Evolutionary conservation across 352 stramenopile species (phyloP).

Genomic region (Thalassiosira ordinaria): DNA sequence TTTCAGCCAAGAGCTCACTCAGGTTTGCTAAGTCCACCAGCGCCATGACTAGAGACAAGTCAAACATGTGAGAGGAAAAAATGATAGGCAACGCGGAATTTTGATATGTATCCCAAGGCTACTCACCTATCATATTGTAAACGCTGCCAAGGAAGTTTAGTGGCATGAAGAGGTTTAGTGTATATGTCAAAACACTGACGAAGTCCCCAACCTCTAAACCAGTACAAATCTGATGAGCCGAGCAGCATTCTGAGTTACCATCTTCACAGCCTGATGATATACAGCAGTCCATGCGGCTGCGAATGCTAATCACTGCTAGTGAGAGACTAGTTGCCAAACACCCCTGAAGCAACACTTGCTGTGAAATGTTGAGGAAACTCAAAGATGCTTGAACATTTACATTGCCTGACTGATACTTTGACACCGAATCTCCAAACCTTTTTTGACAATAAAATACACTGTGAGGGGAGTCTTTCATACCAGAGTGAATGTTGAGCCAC

Average conservation of each 20-base stretch:
- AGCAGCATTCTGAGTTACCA: conserved; percentile 72
- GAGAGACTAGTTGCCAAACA: conserved; percentile 86
- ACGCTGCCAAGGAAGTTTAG: conserved; percentile 96
- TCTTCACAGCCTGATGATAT: conserved; percentile 64
- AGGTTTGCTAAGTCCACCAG: conserved; percentile 98
- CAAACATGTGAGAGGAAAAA: too few relatives aligned
- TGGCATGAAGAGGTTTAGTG: conserved; percentile 94
- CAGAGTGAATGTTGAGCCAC: background rate
- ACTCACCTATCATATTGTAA: conserved; percentile 91
- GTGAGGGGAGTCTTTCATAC: background rate
- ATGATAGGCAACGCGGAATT: too few relatives aligned
- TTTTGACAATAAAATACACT: background rate
- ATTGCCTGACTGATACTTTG: conserved; percentile 92
- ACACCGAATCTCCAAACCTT: conserved; percentile 90
- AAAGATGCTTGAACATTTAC: conserved; percentile 93
- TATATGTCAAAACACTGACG: conserved; percentile 95
- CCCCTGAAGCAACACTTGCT: conserved; percentile 91
- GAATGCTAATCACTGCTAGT: conserved; percentile 69
- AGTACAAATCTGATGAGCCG: conserved; percentile 53
- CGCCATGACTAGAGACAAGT: conserved; percentile 90
- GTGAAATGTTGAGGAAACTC: conserved; percentile 93
- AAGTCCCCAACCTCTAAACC: conserved; percentile 93
- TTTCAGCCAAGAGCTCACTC: conserved; percentile 93
- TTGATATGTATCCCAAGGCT: too few relatives aligned
- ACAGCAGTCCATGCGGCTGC: conserved; percentile 71